A percentile compares a stretch with the other conserved stretches of the same genome.
Conservation (phyloP, 169 alveolate species). For the Plasmodium falciparum region DNA sequence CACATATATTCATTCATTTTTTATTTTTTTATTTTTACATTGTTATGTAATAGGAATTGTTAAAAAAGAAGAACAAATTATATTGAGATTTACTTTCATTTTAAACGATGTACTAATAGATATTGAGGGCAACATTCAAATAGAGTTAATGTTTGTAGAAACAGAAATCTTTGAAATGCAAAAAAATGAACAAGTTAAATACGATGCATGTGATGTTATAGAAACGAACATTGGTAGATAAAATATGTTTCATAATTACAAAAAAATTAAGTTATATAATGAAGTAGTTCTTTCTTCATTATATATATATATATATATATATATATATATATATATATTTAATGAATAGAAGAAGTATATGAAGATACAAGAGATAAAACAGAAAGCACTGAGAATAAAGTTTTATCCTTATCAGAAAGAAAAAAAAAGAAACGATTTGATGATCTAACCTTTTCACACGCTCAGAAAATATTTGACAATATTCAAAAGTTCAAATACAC, state of each 20-base stretch:
- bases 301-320: neutral
- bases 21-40: neutral
- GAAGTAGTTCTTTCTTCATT: neutral
- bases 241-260: slow-evolving; percentile 1
- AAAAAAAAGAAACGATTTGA: slow-evolving; percentile 53
- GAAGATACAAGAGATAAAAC: slow-evolving; percentile 58
- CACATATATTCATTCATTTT: neutral
- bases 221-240: slow-evolving; percentile 64
- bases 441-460: slow-evolving; percentile 65
- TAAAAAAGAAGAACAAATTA: slow-evolving; percentile 36
- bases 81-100: slow-evolving; percentile 54
- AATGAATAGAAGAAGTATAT: slow-evolving; percentile 66
- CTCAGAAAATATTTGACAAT: slow-evolving; percentile 77
- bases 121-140: slow-evolving; percentile 76
- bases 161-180: neutral
- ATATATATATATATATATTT: slow-evolving; percentile 6
- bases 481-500: slow-evolving; percentile 59
- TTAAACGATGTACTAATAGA: slow-evolving; percentile 60
- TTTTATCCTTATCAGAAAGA: slow-evolving; percentile 12
- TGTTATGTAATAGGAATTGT: slow-evolving; percentile 36
- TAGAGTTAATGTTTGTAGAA: slow-evolving; percentile 47
- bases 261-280: neutral
- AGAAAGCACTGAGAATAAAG: slow-evolving; percentile 4
- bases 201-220: neutral
- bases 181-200: neutral